phyloP scores from a whole-genome alignment of 371 early-diverging fungal species.

The Circinella umbellata region DNA sequence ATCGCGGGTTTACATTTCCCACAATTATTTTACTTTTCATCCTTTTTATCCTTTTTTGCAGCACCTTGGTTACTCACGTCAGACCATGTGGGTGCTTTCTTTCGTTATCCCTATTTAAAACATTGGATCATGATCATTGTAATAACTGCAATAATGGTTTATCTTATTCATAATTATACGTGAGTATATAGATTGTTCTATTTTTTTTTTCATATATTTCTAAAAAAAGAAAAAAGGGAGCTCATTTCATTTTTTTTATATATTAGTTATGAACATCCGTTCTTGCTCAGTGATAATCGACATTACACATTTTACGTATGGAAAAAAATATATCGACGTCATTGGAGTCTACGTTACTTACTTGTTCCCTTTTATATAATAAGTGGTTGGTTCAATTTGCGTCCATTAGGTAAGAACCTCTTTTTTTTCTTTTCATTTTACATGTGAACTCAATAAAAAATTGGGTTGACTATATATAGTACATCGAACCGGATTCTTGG shows the following conservation, averaged over 20 bases:
- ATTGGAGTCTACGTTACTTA: slow-evolving; percentile 61
- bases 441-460: no score
- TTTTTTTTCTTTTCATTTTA: neutral
- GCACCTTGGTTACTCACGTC: slow-evolving; percentile 32
- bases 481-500: slow-evolving; percentile 5
- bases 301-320: slow-evolving; percentile 96
- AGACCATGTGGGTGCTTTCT: neutral
- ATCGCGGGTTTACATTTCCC: slow-evolving; percentile 81
- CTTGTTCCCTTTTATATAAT: slow-evolving; percentile 72
- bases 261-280: slow-evolving; percentile 87
- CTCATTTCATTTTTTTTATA: neutral
- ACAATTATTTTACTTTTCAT: slow-evolving; percentile 87
- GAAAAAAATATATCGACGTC: slow-evolving; percentile 74
- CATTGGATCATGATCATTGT: neutral
- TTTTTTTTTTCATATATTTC: no score
- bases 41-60: slow-evolving; percentile 61
- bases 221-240: no score
- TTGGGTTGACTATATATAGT: neutral
- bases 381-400: slow-evolving; percentile 48
- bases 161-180: slow-evolving; percentile 62
- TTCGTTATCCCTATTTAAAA: neutral
- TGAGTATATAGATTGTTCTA: no score
- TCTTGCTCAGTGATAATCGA: slow-evolving; percentile 93
- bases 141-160: slow-evolving; percentile 20
- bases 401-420: slow-evolving; percentile 27